Evolutionary conservation across 2,329 filamentous ascomycete genomes (phyloP), one percentile per base, ranked within the genome.

Genomic region (Phialocephala subalpina): DNA sequence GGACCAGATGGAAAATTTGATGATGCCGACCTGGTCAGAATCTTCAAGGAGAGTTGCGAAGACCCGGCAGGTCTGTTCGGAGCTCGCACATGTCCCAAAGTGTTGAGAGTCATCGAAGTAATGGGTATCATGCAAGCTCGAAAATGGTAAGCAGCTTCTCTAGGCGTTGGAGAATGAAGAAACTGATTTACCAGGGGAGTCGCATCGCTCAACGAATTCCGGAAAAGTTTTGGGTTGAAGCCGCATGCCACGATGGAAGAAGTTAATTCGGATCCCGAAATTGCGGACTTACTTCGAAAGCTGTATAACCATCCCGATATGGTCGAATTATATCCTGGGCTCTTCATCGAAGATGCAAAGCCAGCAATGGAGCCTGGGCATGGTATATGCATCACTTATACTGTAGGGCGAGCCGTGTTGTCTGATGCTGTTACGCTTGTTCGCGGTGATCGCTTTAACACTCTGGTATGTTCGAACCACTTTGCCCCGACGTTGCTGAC

Each of bases 171-270:
- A n/a, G 18, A n/a, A 14, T 3, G 5, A 42, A 42, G 38, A 42
- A 16, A 42, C 38, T 42, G 12, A 40, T 22, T 22, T 58, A 2
- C 18, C 29, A 58, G 55, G 55, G 89, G 92, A 67, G 80, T 92
- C 8, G 90, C 90, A 0, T 69, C 65, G 0, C 81, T 97, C 67
- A 96, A 96, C 74, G 93, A 96, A 80, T 96, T 96, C 82, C 86
- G 93, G 58, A 90, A 91, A 75, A 91, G 93, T 80, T 96, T 96
- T 71, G 87, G 88, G 1, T 81, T 97, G 5, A 91, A 91, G 79
- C 85, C 87, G 0, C 90, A 96, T 74, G 87, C 89, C 22, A 90
- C 82, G 0, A 96, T 96, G 67, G 91, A 94, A 76, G 91, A 94
- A 55, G 93, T 96, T 79, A 96, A 94, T 77, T 87, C 89, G 0